Evolutionary conservation across 2,329 filamentous ascomycete genomes (phyloP).

Genomic region (Akanthomyces uredinophilus): DNA sequence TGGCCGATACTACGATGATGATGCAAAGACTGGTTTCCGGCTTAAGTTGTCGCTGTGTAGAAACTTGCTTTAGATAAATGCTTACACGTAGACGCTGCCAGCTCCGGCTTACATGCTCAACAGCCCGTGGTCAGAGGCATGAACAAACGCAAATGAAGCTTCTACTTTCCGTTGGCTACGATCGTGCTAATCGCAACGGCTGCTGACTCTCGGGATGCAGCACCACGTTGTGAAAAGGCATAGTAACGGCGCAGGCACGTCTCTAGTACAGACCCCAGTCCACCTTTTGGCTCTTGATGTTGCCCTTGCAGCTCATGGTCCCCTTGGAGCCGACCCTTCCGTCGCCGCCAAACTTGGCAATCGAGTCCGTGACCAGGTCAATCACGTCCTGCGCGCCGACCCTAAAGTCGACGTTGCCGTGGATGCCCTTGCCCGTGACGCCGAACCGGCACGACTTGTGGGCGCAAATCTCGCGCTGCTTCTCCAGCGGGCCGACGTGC

Average conservation of each 20-base stretch:
- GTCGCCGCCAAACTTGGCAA: slow-evolving; percentile 25
- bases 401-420: slow-evolving; percentile 27
- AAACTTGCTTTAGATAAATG: no score
- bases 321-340: slow-evolving; percentile 32
- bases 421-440: slow-evolving; percentile 21
- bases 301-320: slow-evolving; percentile 26
- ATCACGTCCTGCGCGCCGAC: slow-evolving; percentile 32
- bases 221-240: not conserved
- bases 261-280: slow-evolving; percentile 24
- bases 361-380: slow-evolving; percentile 29
- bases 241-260: not conserved
- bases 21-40: no score
- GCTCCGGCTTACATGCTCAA: no score
- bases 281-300: slow-evolving; percentile 17
- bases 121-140: no score
- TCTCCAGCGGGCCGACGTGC: not conserved
- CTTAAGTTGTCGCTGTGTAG: no score
- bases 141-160: no score
- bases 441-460: slow-evolving; percentile 30
- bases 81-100: no score
- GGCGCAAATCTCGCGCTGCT: slow-evolving; percentile 23
- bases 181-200: no score
- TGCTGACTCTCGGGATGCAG: no score
- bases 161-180: no score
- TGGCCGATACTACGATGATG: no score